Base-by-base conservation (phyloP, 352 stramenopile genomes). In the Pythium monospermum region DNA sequence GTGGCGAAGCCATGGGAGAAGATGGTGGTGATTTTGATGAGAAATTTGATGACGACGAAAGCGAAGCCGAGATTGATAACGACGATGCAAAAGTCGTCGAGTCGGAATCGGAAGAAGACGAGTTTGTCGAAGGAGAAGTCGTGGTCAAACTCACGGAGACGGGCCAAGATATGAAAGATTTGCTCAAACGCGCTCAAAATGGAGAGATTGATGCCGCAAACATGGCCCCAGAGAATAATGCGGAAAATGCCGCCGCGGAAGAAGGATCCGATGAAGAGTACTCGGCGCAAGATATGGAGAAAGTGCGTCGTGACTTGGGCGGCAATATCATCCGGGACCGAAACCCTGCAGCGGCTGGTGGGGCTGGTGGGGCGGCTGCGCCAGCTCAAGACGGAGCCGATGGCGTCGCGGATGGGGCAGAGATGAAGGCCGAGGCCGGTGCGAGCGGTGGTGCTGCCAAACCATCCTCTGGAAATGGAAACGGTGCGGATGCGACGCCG, bases 11-110 rank as follows among this genome's bases (percentile, higher is more conserved):
- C 3, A 89, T 77, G 40, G 83, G 81, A 12, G 80, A 91, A 52
- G 79, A 94, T 45, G 83, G 83, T 40, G 83, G 80, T 23, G 83
- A 94, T 65, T 91, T 94, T 69, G 81, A 91, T 22, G 83, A 91
- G 59, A 90, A 90, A 51, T 91, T 94, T 49, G 79, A 90, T 59
- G 83, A 94, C 35, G 83, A 94, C 35, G 83, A 94, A 51, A 90
- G 82, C 33, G 80, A 91, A n/a, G 68, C 73, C 3, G 83, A 91
- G 68, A 88, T 94, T 40, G 68, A 90, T 21, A 71, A 87, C 18
- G 73, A 88, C 18, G 74, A 89, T 39, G 57, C 70, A 21, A 71
- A 81, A 53, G 76, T 61, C n/a, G 37, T 87, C 8, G 59, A 78
- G 51, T 91, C 78, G 0, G 76, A 88, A 43, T 89, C 76, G 59